These are phyloP conservation scores for Gnetum montanum DNA, from an alignment of 75 land plant genomes.

Conservation along the genomic window DNA sequence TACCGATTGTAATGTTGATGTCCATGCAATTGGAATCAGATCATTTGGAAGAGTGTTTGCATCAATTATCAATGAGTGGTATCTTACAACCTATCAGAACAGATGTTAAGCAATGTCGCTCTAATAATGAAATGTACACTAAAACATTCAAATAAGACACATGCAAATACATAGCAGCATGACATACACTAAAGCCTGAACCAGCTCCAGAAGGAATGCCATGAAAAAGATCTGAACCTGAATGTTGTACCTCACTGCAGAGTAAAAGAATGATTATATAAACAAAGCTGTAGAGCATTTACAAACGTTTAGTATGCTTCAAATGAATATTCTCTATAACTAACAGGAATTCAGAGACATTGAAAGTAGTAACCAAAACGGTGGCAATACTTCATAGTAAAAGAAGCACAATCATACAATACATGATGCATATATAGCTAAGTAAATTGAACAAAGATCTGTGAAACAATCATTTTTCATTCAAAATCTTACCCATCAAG, in stretches of 20 bases:
- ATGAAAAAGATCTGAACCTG: slow-evolving; percentile 58
- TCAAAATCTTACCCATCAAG: too few relatives aligned
- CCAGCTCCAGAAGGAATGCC: slow-evolving; percentile 82
- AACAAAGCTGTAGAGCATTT: not conserved
- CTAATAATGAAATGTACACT: too few relatives aligned
- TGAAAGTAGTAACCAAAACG: too few relatives aligned
- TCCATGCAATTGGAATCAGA: slow-evolving; percentile 92
- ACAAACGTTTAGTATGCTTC: too few relatives aligned
- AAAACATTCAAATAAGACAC: not conserved
- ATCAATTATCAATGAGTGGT: slow-evolving; percentile 88
- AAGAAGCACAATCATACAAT: too few relatives aligned
- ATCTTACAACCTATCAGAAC: slow-evolving; percentile 79
- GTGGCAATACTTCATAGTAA: too few relatives aligned
- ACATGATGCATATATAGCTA: too few relatives aligned
- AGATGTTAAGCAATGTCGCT: slow-evolving; percentile 1
- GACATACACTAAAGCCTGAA: slow-evolving; percentile 80
- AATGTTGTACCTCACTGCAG: slow-evolving; percentile 85
- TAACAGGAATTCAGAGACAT: too few relatives aligned
- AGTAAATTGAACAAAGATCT: too few relatives aligned
- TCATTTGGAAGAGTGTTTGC: slow-evolving; percentile 59
- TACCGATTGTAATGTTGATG: too few relatives aligned
- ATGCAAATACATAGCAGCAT: not conserved
- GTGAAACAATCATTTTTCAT: too few relatives aligned
- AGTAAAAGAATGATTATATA: not conserved
- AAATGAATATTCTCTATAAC: too few relatives aligned